Base-by-base conservation (phyloP, 1,284 basidiomycete genomes). In the Apiotrichum akiyoshidainum region DNA sequence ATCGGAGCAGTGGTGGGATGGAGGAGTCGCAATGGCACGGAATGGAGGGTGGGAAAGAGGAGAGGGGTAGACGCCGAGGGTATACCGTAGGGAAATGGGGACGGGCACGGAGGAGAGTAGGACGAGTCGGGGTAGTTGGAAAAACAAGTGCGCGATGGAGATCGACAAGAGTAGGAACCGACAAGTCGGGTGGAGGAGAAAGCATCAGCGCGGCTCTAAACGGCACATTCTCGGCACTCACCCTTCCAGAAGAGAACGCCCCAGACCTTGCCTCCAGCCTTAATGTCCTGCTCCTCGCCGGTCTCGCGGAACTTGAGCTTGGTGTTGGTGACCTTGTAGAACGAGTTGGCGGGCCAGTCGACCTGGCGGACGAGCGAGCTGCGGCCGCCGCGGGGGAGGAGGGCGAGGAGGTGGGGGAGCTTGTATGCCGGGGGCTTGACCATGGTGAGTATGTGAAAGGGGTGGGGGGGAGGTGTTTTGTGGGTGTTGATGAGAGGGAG, bases 201-300 rank as follows among this genome's bases (percentile, higher is more conserved):
- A 37, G 37, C 11, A 13, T 16, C 37, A 37, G 37, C 37, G 37
- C 26, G 26, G 26, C 26, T 19, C 35, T 50, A 16, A 52, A 13
- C 33, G 7, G 26, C 26, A 3, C 26, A 31, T 31, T 31, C 26
- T 31, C 26, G 26, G 4, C 8, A 67, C 68, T 56, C 49, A 73
- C 71, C 70, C 56, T 67, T 64, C 63, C 63, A 65, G 61, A 73
- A 70, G 31, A 67, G 55, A 56, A 68, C 60, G 31, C 66, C 71
- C 70, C 70, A 73, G 1, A 63, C 70, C 45, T 67, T 65, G 14
- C 70, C 71, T 37, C 48, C 51, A 2, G 59, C 66, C 42, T 55
- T 61, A 14, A 69, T 41, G 21, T 61, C 55, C 12, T 54, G 61
- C 17, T 52, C 52, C 17, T 40, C 51, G 37, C 33, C 37, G 37